A percentile compares a stretch with the other conserved stretches of the same genome.
These are phyloP conservation scores for Fusarium liriodendri DNA, from an alignment of 2,329 filamentous ascomycete species.

Conservation along the genomic window DNA sequence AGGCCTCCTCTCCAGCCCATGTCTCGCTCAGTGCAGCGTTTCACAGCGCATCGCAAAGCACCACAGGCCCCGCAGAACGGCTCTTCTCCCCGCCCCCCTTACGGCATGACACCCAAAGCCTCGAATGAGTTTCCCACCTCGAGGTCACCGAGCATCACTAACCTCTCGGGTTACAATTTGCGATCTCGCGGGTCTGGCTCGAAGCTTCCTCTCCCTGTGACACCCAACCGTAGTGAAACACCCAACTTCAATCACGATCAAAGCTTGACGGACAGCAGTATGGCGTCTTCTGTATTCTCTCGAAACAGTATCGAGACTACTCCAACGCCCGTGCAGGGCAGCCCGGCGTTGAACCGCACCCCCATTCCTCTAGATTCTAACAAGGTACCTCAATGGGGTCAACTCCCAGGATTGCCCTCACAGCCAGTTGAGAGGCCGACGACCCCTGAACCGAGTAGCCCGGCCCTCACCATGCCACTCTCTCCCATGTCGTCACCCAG, in stretches of 20 bases:
- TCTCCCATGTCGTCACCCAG: constrained; percentile 50
- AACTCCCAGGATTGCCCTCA: constrained; percentile 28
- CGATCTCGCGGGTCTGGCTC: constrained; percentile 52
- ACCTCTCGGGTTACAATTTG: constrained; percentile 43
- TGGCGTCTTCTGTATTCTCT: constrained; percentile 56
- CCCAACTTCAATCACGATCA: constrained; percentile 50
- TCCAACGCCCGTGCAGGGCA: constrained; percentile 47
- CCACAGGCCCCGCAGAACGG: constrained; percentile 20
- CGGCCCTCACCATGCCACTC: constrained; percentile 41
- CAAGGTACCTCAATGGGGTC: constrained; percentile 39
- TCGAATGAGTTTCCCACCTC: constrained; percentile 31
- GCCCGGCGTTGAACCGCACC: constrained; percentile 42
- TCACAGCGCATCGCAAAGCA: constrained; percentile 18
- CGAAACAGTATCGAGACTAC: constrained; percentile 49
- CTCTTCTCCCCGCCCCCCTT: constrained; percentile 15
- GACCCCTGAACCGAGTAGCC: constrained; percentile 38
- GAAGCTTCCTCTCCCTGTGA: constrained; percentile 53
- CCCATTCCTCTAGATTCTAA: constrained; percentile 19
- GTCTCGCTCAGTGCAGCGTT: constrained; percentile 34
- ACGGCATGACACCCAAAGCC: constrained; percentile 11
- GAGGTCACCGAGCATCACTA: constrained; percentile 43
- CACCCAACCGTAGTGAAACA: constrained; percentile 51
- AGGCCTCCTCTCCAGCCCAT: constrained; percentile 28
- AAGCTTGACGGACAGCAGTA: constrained; percentile 57
- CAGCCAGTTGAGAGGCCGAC: constrained; percentile 8